phyloP scores from a whole-genome alignment of 2,329 filamentous ascomycete genomes.

The Botryotinia convoluta region DNA sequence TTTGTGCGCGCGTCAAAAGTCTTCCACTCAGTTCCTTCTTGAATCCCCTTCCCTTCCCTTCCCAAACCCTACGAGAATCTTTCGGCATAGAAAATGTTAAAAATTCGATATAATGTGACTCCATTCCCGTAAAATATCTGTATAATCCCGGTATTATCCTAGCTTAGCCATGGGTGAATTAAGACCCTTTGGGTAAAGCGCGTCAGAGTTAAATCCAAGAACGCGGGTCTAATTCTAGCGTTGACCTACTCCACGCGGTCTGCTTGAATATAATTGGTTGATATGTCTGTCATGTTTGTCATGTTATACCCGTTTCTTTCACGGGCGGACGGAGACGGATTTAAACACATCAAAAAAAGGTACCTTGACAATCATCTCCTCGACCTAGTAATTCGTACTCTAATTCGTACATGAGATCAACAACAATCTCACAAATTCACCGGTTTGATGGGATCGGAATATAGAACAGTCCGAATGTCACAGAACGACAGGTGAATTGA shows the following conservation, averaged over 20 bases:
- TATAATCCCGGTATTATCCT: conserved; percentile 8
- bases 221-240: conserved; percentile 17
- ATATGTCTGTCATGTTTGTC: neutral
- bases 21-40: neutral
- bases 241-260: neutral
- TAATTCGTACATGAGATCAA: neutral
- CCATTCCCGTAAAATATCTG: neutral
- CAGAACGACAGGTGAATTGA: neutral
- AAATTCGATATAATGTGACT: conserved; percentile 10
- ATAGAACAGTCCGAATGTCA: neutral
- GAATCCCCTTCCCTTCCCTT: neutral
- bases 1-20: neutral
- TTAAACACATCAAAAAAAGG: neutral
- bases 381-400: neutral
- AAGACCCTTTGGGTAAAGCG: neutral
- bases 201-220: neutral
- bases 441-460: neutral
- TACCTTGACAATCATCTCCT: no score
- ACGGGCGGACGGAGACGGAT: neutral
- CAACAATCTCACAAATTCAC: neutral
- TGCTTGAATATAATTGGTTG: neutral
- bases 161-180: neutral
- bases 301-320: neutral
- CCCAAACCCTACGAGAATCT: conserved; percentile 14
- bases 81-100: conserved; percentile 12